Conservation (phyloP, 1,139 yeast species). For the Hansenula anomala region DNA sequence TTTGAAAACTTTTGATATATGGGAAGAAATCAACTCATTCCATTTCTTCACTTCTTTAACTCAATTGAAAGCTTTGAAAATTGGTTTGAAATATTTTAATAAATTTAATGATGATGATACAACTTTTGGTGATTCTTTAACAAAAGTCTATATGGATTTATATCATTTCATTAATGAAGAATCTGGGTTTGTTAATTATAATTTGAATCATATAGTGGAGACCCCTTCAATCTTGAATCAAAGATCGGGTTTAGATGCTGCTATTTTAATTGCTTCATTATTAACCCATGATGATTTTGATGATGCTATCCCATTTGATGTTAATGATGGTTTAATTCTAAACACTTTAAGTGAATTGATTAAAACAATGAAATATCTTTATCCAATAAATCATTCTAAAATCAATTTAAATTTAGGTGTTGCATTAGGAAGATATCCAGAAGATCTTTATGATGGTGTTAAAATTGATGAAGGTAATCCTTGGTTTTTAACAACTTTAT, state of each 20-base stretch:
- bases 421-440: slow-evolving; percentile 90
- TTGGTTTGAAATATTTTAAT: slow-evolving; percentile 48
- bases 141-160: slow-evolving; percentile 14
- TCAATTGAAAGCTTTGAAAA: slow-evolving; percentile 63
- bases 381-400: slow-evolving; percentile 63
- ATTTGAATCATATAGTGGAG: slow-evolving; percentile 58
- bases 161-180: slow-evolving; percentile 28
- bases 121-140: slow-evolving; percentile 11
- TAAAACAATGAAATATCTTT: slow-evolving; percentile 63
- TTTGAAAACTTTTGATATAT: slow-evolving; percentile 69
- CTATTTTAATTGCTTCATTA: slow-evolving; percentile 64
- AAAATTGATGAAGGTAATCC: slow-evolving; percentile 82
- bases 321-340: slow-evolving; percentile 48
- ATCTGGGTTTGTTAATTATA: slow-evolving; percentile 40
- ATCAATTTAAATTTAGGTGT: slow-evolving; percentile 47
- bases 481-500: slow-evolving; percentile 86
- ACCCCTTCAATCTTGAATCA: slow-evolving; percentile 48
- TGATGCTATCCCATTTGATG: slow-evolving; percentile 48
- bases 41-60: slow-evolving; percentile 79
- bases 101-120: slow-evolving; percentile 29
- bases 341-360: slow-evolving; percentile 57
- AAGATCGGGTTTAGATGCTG: slow-evolving; percentile 78
- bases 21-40: slow-evolving; percentile 81
- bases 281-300: slow-evolving; percentile 54
- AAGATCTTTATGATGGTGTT: slow-evolving; percentile 83